Percentiles rank a stretch among this genome's conserved stretches.
Evolutionary conservation across 768 basidiomycete genomes (phyloP).

Genomic region (Mycena vitilis): DNA sequence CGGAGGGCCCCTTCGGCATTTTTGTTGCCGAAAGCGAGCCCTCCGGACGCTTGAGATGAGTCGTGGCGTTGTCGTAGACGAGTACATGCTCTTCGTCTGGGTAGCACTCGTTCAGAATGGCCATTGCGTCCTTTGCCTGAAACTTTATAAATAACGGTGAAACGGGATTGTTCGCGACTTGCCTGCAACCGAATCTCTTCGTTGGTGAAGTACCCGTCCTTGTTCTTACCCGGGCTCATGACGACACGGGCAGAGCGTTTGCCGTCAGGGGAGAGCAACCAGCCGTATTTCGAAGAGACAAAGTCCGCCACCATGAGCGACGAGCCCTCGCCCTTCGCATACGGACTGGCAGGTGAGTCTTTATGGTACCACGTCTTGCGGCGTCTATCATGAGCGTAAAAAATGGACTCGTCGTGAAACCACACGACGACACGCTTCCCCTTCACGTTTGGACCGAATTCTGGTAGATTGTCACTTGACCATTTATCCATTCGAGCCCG

Average conservation of each 20-base stretch:
- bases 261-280: slow-evolving; percentile 40
- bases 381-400: slow-evolving; percentile 48
- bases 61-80: slow-evolving; percentile 22
- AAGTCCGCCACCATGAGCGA: slow-evolving; percentile 51
- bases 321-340: slow-evolving; percentile 48
- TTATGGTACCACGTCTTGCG: slow-evolving; percentile 41
- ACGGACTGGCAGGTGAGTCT: slow-evolving; percentile 34
- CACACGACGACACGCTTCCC: slow-evolving; percentile 35
- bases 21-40: slow-evolving; percentile 39
- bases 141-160: no score
- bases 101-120: slow-evolving; percentile 41
- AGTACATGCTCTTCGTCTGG: slow-evolving; percentile 37
- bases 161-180: no score
- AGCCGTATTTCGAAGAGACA: slow-evolving; percentile 48
- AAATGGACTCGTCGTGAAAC: slow-evolving; percentile 49
- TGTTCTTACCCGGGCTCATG: slow-evolving; percentile 40
- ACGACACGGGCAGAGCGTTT: slow-evolving; percentile 34
- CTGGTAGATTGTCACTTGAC: slow-evolving; percentile 10
- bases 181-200: slow-evolving; percentile 28
- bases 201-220: slow-evolving; percentile 42
- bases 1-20: slow-evolving; percentile 36
- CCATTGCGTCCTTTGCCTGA: slow-evolving; percentile 36
- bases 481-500: slow-evolving; percentile 23
- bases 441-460: not conserved
- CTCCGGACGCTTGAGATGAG: slow-evolving; percentile 36